Percentiles rank a stretch among this genome's conserved stretches.
Conservation (phyloP, 2,329 filamentous ascomycete genomes). For the Zasmidium angulare region DNA sequence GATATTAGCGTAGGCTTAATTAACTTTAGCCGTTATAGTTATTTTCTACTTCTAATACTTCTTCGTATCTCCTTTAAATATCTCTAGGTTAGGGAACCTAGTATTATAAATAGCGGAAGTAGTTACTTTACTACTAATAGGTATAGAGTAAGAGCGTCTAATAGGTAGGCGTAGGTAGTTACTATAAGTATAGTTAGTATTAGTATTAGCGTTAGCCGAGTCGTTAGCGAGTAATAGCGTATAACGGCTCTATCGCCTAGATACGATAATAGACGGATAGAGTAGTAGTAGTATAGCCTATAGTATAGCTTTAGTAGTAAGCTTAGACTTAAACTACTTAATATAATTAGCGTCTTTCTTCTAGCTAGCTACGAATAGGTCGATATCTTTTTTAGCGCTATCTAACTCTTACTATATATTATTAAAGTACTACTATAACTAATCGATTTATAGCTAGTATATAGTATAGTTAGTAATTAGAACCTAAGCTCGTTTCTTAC, state of each 20-base stretch:
- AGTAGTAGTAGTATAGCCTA: not conserved
- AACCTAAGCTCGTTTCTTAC: too few relatives aligned
- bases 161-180: too few relatives aligned
- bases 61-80: not conserved
- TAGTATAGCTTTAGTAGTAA: not conserved
- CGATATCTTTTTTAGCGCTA: not conserved
- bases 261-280: not conserved
- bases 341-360: not conserved
- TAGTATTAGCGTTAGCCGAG: not conserved
- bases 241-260: not conserved
- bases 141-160: too few relatives aligned
- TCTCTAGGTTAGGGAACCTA: not conserved
- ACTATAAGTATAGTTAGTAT: not conserved
- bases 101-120: not conserved
- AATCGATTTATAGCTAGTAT: not conserved
- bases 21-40: not conserved
- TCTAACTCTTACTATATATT: not conserved
- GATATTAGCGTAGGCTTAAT: not conserved
- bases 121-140: not conserved
- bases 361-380: not conserved
- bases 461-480: not conserved
- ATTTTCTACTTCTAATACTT: not conserved
- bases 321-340: not conserved
- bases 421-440: not conserved
- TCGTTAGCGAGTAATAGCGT: not conserved